Evolutionary conservation across 1,284 basidiomycete species (phyloP), one percentile per base, ranked within the genome.

Genomic region (Sphaerobolus stellatus): DNA sequence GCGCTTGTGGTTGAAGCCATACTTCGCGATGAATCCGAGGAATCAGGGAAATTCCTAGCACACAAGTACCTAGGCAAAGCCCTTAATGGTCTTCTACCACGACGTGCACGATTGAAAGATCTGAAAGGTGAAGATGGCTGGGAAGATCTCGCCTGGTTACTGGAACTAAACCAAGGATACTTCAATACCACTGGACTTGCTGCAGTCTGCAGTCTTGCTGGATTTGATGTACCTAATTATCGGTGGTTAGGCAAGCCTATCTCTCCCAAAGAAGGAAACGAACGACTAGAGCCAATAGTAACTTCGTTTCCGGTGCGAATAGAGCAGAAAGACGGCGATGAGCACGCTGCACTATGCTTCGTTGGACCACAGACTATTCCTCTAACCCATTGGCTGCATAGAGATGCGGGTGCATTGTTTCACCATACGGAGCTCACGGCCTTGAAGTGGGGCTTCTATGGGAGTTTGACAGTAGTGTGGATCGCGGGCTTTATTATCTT

Each of bases 111-210:
- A 1, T 52, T 62, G 1, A 18, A n/a, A 0, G 63, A 66, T 53
- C 48, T 66, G 36, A 44, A 28, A 7, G 61, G 61, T 3, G 45
- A 56, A 22, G 55, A 62, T 54, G 65, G 65, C 1, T 66, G 65
- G 65, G 60, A 44, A 6, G 65, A 66, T 50, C 54, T 66, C 16
- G 61, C 62, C 18, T 65, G 64, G 65, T 44, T 66, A 25, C 52
- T 66, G 20, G 65, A 66, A 48, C 49, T 66, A 3, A 66, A 66
- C 46, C 64, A 66, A 50, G 65, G 64, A 8, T 66, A 63, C 44
- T 66, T 64, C 47, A 66, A 66, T 41, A 49, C 62, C 4, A 59
- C 64, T 1, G 51, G 56, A 40, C 58, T 66, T 5, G 64, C 64
- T 24, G 61, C 65, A 5, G 50, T 61, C 0, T 66, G 63, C 33